Evolutionary conservation across 2,329 filamentous ascomycete species (phyloP).

Genomic region (Periconia digitata): DNA sequence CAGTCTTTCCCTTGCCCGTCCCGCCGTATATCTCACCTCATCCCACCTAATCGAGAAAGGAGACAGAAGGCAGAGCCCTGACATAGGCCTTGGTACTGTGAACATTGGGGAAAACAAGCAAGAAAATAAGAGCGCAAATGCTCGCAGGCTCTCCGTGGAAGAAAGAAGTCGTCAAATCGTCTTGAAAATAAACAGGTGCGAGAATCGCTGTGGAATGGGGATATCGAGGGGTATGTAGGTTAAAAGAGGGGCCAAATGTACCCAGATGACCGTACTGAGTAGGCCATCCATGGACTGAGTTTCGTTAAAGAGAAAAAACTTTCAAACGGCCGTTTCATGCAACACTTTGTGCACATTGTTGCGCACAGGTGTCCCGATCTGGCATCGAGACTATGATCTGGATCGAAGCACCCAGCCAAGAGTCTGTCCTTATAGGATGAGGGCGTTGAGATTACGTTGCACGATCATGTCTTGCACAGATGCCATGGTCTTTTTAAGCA

Average conservation of each 20-base stretch:
- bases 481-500: constrained; percentile 60
- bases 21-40: neutral
- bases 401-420: neutral
- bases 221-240: constrained; percentile 34
- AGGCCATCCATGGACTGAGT: neutral
- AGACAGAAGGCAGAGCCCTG: too few species aligned
- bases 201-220: constrained; percentile 17
- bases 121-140: neutral
- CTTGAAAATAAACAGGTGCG: constrained; percentile 13
- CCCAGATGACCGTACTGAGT: neutral
- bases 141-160: neutral
- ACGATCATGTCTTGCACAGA: constrained; percentile 58
- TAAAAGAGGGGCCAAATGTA: constrained; percentile 11
- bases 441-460: constrained; percentile 53
- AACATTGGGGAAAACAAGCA: too few species aligned
- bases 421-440: constrained; percentile 44
- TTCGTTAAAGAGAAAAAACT: neutral
- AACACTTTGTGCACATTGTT: neutral
- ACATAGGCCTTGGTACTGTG: neutral
- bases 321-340: neutral
- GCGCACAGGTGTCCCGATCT: neutral
- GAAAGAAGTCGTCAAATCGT: constrained; percentile 26
- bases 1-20: neutral
- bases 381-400: constrained; percentile 14
- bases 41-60: neutral